phyloP scores from a whole-genome alignment of 176 grass and related monocot species.

The Luzula sylvatica region DNA sequence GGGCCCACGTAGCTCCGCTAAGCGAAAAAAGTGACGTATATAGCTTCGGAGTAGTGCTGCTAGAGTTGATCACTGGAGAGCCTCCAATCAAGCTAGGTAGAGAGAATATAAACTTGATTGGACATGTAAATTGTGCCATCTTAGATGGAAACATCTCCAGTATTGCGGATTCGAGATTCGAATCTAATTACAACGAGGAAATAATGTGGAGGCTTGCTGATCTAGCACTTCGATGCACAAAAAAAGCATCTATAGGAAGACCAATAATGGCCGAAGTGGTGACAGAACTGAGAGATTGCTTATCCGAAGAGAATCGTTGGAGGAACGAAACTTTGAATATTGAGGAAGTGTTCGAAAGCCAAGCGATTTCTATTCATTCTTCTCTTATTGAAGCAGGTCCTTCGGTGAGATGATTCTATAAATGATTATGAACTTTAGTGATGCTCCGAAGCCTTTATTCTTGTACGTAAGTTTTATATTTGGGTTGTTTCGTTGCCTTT shows the following conservation, averaged over 20 bases:
- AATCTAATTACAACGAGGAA: neutral
- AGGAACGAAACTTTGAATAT: neutral
- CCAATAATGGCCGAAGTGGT: constrained; percentile 18
- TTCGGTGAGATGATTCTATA: neutral
- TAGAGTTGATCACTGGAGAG: constrained; percentile 16
- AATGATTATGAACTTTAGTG: too few relatives aligned
- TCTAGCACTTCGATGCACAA: constrained; percentile 19
- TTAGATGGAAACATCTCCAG: neutral
- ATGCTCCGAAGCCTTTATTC: too few relatives aligned
- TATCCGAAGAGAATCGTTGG: neutral
- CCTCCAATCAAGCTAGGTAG: neutral
- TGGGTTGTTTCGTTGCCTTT: too few relatives aligned
- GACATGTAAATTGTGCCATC: constrained; percentile 1
- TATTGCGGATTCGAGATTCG: constrained; percentile 14
- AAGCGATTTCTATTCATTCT: neutral
- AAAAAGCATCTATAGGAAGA: neutral
- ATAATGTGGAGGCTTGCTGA: constrained; percentile 21
- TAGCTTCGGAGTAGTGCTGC: constrained; percentile 6
- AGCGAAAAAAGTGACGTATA: constrained; percentile 22
- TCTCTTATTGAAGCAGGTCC: neutral
- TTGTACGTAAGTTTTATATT: too few relatives aligned
- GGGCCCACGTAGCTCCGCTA: neutral
- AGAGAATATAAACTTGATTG: constrained; percentile 11
- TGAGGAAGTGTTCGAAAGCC: neutral
- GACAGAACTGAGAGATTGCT: constrained; percentile 4